Base-by-base conservation (phyloP, 2,329 filamentous ascomycete species). In the Escovopsis weberi region DNA sequence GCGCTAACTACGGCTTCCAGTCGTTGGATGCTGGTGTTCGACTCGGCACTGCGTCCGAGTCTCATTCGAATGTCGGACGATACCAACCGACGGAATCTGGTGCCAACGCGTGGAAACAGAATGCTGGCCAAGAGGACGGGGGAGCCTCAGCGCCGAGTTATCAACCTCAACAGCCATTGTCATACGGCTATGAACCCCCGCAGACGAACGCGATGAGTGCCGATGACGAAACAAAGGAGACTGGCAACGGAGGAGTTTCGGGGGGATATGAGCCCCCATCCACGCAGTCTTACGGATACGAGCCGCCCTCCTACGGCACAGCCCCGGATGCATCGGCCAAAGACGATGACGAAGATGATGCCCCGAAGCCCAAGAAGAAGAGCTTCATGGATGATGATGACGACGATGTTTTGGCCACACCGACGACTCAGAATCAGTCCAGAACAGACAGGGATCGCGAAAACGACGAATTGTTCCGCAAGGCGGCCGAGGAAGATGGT, bases 391-490 rank as follows among this genome's bases (percentile, higher is more conserved):
- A 89, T 54, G 82, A 89, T 49, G 84, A 89, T 26, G 82, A 87
- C 11, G 83, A 85, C 23, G 76, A 30, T 37, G 15, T 83, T 45
- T 71, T 83, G 37, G 66, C 76, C 30, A 64, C 66, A 6, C 48
- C 65, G 37, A 66, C 59, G 36, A 2, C 64, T 67, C 48, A 72
- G 68, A 46, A 78, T 26, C 81, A 82, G 58, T 72, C 63, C 2
- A 79, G 81, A 57, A 65, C 72, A 34, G 79, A 82, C 11, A 80
- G 78, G 53, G 85, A 93, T 53, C 73, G 76, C 23, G 82, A 86
- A 59, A 87, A 88, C 39, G 82, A 86, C 44, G 88, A 93, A 53
- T 79, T 86, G 58, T 85, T 95, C 68, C 76, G 79, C 43, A 86
- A 81, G 59, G 85, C 85, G 26, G 89, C 86, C 1, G 87, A 82